Conservation (phyloP, 768 basidiomycete genomes). For the Solioccasus polychromus region DNA sequence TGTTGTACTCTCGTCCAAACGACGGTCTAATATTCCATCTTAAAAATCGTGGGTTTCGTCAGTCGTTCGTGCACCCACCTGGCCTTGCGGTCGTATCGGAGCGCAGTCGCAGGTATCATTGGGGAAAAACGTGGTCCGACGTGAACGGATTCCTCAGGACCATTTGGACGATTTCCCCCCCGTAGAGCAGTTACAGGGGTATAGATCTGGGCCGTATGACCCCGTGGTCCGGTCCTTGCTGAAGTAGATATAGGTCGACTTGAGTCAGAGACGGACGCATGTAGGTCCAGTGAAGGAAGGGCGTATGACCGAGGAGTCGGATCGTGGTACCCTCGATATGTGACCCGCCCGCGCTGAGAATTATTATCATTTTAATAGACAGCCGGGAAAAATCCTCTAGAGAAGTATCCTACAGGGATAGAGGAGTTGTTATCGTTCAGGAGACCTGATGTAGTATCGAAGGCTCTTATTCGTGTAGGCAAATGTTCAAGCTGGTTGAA, state of each 20-base stretch:
- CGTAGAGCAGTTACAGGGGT: constrained; percentile 7
- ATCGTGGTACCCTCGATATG: constrained; percentile 23
- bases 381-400: no score
- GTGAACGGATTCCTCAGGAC: constrained; percentile 6
- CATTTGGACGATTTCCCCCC: neutral
- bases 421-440: no score
- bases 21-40: constrained; percentile 8
- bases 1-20: neutral
- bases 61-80: constrained; percentile 6
- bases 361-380: no score
- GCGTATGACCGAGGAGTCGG: constrained; percentile 7
- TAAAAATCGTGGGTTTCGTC: neutral
- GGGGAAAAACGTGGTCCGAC: constrained; percentile 9
- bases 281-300: constrained; percentile 5
- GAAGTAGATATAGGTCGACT: neutral
- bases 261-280: neutral
- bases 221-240: neutral
- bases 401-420: no score
- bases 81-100: constrained; percentile 8
- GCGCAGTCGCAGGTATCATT: constrained; percentile 9
- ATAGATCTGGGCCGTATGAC: neutral
- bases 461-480: no score
- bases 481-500: no score
- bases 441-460: no score
- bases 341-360: constrained; percentile 23